These are phyloP conservation scores for Albugo candida DNA, from an alignment of 352 stramenopile genomes.

Conservation along the genomic window DNA sequence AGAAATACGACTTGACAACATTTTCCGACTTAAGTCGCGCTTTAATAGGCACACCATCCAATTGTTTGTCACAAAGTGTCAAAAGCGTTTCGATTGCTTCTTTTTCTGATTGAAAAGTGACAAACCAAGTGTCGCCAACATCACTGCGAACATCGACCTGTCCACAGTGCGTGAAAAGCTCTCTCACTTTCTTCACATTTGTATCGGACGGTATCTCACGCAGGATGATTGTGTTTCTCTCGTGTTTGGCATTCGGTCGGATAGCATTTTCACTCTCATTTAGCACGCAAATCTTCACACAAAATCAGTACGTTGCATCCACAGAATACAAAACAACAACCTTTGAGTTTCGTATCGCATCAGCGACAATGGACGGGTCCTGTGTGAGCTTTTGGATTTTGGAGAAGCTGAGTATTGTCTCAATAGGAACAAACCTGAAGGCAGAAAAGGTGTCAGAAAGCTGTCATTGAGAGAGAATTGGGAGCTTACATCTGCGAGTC, in stretches of 20 bases:
- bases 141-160: conserved; percentile 76
- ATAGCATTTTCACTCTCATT: conserved; percentile 71
- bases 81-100: conserved; percentile 74
- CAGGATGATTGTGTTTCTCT: conserved; percentile 86
- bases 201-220: conserved; percentile 81
- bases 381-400: conserved; percentile 77
- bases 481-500: conserved; percentile 71
- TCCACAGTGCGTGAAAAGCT: conserved; percentile 68
- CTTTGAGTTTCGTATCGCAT: conserved; percentile 47
- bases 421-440: conserved; percentile 60
- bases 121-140: conserved; percentile 87
- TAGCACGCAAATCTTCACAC: conserved; percentile 33
- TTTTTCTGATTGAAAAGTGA: conserved; percentile 77
- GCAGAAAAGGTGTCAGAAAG: not conserved
- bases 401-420: conserved; percentile 61
- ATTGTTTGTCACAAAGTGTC: conserved; percentile 74
- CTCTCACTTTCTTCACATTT: conserved; percentile 61
- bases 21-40: conserved; percentile 85
- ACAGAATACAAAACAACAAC: not conserved
- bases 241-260: conserved; percentile 84
- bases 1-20: conserved; percentile 82
- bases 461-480: not conserved
- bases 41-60: conserved; percentile 79
- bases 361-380: conserved; percentile 32
- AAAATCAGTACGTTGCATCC: not conserved